A percentile compares a stretch with the other conserved stretches of the same genome.
phyloP scores from a whole-genome alignment of 192 early-diverging fungal genomes.

The Backusella mclennaniae region DNA sequence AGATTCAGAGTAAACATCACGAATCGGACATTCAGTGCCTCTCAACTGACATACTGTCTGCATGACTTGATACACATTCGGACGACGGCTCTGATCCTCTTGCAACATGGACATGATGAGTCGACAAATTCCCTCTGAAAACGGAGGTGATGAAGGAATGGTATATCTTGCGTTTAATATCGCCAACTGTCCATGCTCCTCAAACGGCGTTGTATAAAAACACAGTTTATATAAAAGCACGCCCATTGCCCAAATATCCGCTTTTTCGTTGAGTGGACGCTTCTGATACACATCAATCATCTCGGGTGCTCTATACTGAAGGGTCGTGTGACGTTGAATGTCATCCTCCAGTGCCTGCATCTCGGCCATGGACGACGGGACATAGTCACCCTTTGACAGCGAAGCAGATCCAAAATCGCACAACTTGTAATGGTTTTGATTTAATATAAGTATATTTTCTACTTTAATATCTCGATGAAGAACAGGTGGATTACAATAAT shows the following conservation, averaged over 20 bases:
- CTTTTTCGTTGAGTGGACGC: constrained; percentile 81
- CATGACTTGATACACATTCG: constrained; percentile 81
- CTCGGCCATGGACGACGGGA: constrained; percentile 60
- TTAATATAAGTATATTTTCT: constrained; percentile 76
- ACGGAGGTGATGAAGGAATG: constrained; percentile 73
- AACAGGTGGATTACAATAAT: constrained; percentile 78
- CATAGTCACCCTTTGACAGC: constrained; percentile 47
- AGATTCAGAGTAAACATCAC: constrained; percentile 35
- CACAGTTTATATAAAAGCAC: constrained; percentile 95
- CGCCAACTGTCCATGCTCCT: constrained; percentile 82
- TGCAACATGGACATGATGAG: constrained; percentile 73
- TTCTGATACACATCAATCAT: constrained; percentile 91
- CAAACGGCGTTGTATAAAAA: constrained; percentile 95
- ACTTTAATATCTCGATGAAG: constrained; percentile 87
- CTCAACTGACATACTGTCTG: constrained; percentile 61
- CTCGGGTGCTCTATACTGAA: constrained; percentile 96
- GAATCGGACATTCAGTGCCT: constrained; percentile 59
- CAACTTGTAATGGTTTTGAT: constrained; percentile 72
- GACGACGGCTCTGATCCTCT: constrained; percentile 72
- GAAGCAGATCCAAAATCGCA: constrained; percentile 97
- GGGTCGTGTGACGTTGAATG: constrained; percentile 83
- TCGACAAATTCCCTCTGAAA: constrained; percentile 52
- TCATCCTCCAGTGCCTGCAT: constrained; percentile 86
- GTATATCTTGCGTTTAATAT: constrained; percentile 86
- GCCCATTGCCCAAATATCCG: constrained; percentile 75